Conservation (phyloP, 164 flowering plant genomes). For the Kalanchoe fedtschenkoi region DNA sequence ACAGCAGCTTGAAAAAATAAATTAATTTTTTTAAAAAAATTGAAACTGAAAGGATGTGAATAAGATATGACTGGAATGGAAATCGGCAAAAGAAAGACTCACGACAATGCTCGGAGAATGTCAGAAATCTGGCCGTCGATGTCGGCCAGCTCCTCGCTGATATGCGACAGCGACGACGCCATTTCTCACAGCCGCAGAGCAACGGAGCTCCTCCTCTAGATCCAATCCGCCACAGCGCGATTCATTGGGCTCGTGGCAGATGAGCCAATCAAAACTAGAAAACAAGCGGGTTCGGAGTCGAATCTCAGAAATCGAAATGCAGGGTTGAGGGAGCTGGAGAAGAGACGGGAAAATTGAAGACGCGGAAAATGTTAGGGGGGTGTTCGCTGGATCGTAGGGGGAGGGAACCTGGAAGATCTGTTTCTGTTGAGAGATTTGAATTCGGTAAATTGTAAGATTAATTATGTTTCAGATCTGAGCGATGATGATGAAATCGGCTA, state of each 20-base stretch:
- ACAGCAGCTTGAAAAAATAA: too few relatives aligned
- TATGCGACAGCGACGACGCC: constrained; percentile 27
- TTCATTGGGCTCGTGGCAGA: not conserved
- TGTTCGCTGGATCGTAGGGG: too few relatives aligned
- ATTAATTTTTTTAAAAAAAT: not conserved
- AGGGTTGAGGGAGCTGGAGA: too few relatives aligned
- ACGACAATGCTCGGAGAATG: constrained; percentile 83
- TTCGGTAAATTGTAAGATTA: too few relatives aligned
- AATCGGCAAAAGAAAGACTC: constrained; percentile 20
- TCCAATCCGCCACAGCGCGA: not conserved
- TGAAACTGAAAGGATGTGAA: not conserved
- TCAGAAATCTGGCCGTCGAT: constrained; percentile 75
- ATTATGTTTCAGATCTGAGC: too few relatives aligned
- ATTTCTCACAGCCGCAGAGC: not conserved
- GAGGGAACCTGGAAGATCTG: too few relatives aligned
- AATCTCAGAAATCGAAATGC: too few relatives aligned
- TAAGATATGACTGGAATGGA: not conserved
- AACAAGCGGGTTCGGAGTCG: too few relatives aligned
- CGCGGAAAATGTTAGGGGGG: not conserved
- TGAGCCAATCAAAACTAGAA: not conserved
- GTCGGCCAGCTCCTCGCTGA: constrained; percentile 82
- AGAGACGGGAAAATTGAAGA: not conserved
- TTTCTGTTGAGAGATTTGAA: too few relatives aligned
- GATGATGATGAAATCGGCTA: too few relatives aligned
- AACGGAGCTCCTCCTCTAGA: not conserved